Percentiles rank a stretch among this genome's conserved stretches.
These are phyloP conservation scores for Calonectria pseudoturangicola DNA, from an alignment of 2,329 filamentous ascomycete genomes.

Conservation along the genomic window DNA sequence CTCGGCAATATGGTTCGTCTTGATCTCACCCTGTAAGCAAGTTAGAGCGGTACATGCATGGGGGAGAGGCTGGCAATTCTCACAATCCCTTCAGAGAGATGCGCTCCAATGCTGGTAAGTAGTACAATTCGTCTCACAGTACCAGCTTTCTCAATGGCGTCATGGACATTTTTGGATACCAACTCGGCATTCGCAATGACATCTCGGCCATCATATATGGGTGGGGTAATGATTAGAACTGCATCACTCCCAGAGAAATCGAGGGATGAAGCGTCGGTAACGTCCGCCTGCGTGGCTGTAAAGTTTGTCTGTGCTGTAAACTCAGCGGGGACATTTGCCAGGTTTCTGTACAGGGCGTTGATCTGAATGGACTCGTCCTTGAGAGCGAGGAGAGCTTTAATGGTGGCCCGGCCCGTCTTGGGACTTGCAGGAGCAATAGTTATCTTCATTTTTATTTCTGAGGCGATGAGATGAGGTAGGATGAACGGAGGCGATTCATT, in stretches of 20 bases:
- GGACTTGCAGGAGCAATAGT: conserved; percentile 58
- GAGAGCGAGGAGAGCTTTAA: conserved; percentile 54
- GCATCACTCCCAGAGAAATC: conserved; percentile 56
- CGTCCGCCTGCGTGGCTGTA: conserved; percentile 53
- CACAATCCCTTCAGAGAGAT: conserved; percentile 58
- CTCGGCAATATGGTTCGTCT: conserved; percentile 60
- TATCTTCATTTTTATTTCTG: conserved; percentile 39
- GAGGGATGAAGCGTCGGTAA: conserved; percentile 55
- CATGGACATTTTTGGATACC: conserved; percentile 55
- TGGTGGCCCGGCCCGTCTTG: conserved; percentile 56
- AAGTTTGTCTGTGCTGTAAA: conserved; percentile 54
- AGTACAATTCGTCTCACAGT: conserved; percentile 57
- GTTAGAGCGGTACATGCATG: not conserved
- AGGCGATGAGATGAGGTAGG: no score
- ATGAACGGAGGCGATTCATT: not conserved
- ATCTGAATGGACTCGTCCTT: conserved; percentile 39
- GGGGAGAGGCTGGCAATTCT: conserved; percentile 1
- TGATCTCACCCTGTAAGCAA: conserved; percentile 59
- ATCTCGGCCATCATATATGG: conserved; percentile 52
- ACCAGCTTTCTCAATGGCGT: conserved; percentile 51
- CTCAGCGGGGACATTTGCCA: conserved; percentile 53
- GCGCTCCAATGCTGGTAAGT: conserved; percentile 58
- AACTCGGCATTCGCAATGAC: conserved; percentile 43
- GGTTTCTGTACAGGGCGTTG: conserved; percentile 57
- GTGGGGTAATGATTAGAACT: conserved; percentile 58